Evolutionary conservation across 441 rosid genomes (phyloP), one percentile per base, ranked within the genome.

Genomic region (Oxalis stricta): DNA sequence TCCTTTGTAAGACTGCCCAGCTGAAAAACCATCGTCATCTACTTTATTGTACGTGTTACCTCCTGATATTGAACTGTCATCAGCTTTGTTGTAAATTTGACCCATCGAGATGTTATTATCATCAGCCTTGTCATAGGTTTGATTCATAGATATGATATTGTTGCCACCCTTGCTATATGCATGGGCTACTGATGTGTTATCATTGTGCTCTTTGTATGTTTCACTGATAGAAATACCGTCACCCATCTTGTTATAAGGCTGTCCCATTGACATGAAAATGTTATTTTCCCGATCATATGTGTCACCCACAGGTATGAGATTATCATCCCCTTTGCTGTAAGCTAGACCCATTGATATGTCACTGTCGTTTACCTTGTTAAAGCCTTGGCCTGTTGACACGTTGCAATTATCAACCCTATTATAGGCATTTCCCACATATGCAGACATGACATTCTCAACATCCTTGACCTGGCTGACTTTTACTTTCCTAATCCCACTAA

Each of bases 401-500:
- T 60, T 13, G 53, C 56, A 46, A 19, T 38, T 33, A 44, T 73
- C 67, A 33, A 63, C 53, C n/a, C 71, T 43, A 52, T 62, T 48
- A 52, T 60, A 77, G 22, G 34, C 48, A 59, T 52, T 53, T 36
- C 76, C 77, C 58, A 60, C 33, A 10, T 77, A 48, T 12, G 38
- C 48, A 31, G 72, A 56, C 61, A 69, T 54, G 47, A 24, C 31
- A 60, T 59, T 58, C 46, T 62, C 77, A n/a, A 63, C 35, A 34
- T 76, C 84, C 64, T 64, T 69, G 26, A 77, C 79, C 68, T 75
- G 68, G 41, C 69, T 75, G 40, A 77, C 75, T 63, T 71, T 75
- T 28, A 73, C 92, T 63, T 82, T 82, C 68, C 86, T 69, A 44
- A 76, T 70, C 30, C 82, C 84, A 21, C 75, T 72, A 66, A 44